Evolutionary conservation across 1,139 yeast genomes (phyloP).

Genomic region (Suhomyces bolitotheri): DNA sequence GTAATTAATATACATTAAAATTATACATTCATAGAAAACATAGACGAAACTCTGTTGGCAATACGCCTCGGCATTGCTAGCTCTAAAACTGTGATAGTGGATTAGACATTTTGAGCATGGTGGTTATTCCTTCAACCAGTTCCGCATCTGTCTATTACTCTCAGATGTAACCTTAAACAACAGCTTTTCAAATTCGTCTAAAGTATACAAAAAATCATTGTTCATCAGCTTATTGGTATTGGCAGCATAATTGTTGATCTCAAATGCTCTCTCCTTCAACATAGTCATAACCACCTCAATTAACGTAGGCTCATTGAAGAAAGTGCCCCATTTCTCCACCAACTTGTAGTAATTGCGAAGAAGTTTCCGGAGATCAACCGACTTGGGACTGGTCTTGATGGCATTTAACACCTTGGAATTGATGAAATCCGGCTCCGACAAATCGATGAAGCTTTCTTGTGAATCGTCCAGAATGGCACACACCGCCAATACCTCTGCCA

Average conservation of each 20-base stretch:
- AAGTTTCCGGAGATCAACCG: slow-evolving; percentile 68
- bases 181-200: slow-evolving; percentile 74
- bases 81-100: no score
- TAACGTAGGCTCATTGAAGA: slow-evolving; percentile 68
- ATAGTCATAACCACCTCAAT: slow-evolving; percentile 54
- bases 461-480: slow-evolving; percentile 41
- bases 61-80: no score
- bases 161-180: slow-evolving; percentile 61
- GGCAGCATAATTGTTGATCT: slow-evolving; percentile 70
- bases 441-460: slow-evolving; percentile 61
- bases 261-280: slow-evolving; percentile 64
- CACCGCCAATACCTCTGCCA: slow-evolving; percentile 75
- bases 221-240: slow-evolving; percentile 48
- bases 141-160: slow-evolving; percentile 60
- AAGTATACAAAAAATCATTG: slow-evolving; percentile 56
- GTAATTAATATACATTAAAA: slow-evolving; percentile 4
- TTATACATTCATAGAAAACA: no score
- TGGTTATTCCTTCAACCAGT: slow-evolving; percentile 44
- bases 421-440: slow-evolving; percentile 69
- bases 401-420: slow-evolving; percentile 71
- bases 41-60: no score
- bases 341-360: slow-evolving; percentile 66
- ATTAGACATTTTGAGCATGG: no score
- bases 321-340: slow-evolving; percentile 70
- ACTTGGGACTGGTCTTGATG: slow-evolving; percentile 69